Conservation (phyloP, 208 protist species). For the Baffinella frigidus region DNA sequence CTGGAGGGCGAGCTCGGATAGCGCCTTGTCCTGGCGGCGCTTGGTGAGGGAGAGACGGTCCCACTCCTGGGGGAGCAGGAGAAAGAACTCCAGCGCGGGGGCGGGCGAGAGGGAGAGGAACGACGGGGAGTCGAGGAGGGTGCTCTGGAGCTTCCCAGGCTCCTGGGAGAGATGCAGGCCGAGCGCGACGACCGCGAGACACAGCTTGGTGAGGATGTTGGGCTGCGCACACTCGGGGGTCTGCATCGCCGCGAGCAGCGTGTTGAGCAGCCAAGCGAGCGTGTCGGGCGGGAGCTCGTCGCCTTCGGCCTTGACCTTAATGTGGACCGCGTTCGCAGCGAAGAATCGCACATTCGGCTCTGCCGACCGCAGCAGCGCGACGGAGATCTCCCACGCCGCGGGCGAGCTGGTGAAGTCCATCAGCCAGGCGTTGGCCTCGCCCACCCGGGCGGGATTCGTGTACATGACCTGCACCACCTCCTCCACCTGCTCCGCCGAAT, state of each 20-base stretch:
- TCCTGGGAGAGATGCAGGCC: not conserved
- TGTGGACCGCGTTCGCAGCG: not conserved
- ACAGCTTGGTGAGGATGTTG: not conserved
- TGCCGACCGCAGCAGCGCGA: not conserved
- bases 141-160: not conserved
- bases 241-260: too few species aligned
- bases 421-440: slow-evolving; percentile 34
- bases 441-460: not conserved
- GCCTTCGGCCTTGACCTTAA: not conserved
- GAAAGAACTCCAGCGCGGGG: slow-evolving; percentile 32
- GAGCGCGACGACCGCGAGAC: not conserved
- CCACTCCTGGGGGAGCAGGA: slow-evolving; percentile 40
- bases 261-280: not conserved
- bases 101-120: not conserved
- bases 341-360: not conserved
- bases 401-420: not conserved
- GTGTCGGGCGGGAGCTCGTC: not conserved
- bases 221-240: too few species aligned
- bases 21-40: not conserved
- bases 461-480: not conserved
- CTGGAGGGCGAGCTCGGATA: not conserved
- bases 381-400: slow-evolving; percentile 36
- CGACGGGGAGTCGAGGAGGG: not conserved
- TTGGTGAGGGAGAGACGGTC: not conserved
- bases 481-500: slow-evolving; percentile 38